A percentile compares a stretch with the other conserved stretches of the same genome.
These are phyloP conservation scores for Echria macrotheca DNA, from an alignment of 495 filamentous ascomycete genomes.

Conservation along the genomic window DNA sequence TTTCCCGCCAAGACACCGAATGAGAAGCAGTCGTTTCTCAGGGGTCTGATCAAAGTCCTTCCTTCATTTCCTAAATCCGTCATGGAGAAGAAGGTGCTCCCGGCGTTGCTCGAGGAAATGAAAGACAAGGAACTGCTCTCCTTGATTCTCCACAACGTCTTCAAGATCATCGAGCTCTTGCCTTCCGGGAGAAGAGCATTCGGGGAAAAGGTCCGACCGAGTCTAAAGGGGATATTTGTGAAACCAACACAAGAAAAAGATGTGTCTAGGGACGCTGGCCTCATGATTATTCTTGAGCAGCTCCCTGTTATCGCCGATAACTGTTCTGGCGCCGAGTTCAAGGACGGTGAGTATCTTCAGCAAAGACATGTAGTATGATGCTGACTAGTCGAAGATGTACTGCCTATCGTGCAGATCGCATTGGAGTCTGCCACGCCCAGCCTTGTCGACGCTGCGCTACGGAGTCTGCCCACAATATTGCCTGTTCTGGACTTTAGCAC, in stretches of 20 bases:
- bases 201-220: conserved; percentile 77
- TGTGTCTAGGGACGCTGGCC: conserved; percentile 75
- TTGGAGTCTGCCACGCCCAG: conserved; percentile 85
- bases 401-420: conserved; percentile 75
- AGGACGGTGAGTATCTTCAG: conserved; percentile 59
- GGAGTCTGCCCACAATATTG: conserved; percentile 65
- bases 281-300: conserved; percentile 85
- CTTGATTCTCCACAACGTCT: conserved; percentile 81
- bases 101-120: conserved; percentile 80
- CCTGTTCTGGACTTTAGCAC: conserved; percentile 89
- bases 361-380: neutral
- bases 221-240: conserved; percentile 75
- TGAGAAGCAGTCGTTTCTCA: conserved; percentile 88
- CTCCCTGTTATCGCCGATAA: conserved; percentile 67
- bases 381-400: conserved; percentile 55
- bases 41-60: conserved; percentile 78
- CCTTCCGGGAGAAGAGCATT: conserved; percentile 73
- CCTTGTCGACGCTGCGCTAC: conserved; percentile 76
- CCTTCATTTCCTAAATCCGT: conserved; percentile 88
- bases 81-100: conserved; percentile 89
- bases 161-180: conserved; percentile 72
- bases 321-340: conserved; percentile 86
- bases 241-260: conserved; percentile 64
- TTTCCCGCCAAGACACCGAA: conserved; percentile 85
- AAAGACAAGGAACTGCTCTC: conserved; percentile 85